Evolutionary conservation across 2,329 filamentous ascomycete genomes (phyloP), one percentile per base, ranked within the genome.

Genomic region (Arthrobotrys musiformis): DNA sequence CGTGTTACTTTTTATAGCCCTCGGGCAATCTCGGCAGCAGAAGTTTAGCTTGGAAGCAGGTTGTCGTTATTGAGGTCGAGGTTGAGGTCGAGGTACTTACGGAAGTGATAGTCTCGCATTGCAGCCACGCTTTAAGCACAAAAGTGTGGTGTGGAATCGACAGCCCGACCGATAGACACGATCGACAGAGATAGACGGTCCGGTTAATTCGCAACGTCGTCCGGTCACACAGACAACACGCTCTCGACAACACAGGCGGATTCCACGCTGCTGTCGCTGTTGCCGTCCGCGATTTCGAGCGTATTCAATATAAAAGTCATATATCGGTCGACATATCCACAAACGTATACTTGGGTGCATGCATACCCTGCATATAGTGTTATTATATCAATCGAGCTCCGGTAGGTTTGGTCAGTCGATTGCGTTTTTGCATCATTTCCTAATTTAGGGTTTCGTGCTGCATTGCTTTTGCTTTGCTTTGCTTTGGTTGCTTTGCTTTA

Each of bases 1-100:
- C 56, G 62, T 70, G 73, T 77, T 77, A 64, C 73, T 77, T 77
- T 77, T 77, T 70, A 77, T 77, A 77, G 63, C 28, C 50, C 22
- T 70, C 72, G 50, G 72, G 44, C 66, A 76, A 76, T 76, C 73
- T 77, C 66, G 73, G 73, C 61, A 77, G 42, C 30, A 58, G 11
- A 58, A 40, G 54, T 19, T n/a, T 37, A 40, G 33, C 11, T 58
- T 11, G 54, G 17, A 40, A n/a, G n/a, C n/a, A n/a, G n/a, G 54
- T 24, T 5, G 33, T 26, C 40, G 54, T 26, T 56, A 58, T 58
- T 58, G 54, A n/a, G n/a, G n/a, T n/a, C 54, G 33, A 26, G 54
- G n/a, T n/a, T n/a, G n/a, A n/a, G n/a, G n/a, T n/a, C n/a, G n/a
- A n/a, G 54, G 33, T 8, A 58, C 54, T 26, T 58, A 40, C 54